Conservation (phyloP, 2,329 filamentous ascomycete genomes). For the Leptosphaerulina australis region DNA sequence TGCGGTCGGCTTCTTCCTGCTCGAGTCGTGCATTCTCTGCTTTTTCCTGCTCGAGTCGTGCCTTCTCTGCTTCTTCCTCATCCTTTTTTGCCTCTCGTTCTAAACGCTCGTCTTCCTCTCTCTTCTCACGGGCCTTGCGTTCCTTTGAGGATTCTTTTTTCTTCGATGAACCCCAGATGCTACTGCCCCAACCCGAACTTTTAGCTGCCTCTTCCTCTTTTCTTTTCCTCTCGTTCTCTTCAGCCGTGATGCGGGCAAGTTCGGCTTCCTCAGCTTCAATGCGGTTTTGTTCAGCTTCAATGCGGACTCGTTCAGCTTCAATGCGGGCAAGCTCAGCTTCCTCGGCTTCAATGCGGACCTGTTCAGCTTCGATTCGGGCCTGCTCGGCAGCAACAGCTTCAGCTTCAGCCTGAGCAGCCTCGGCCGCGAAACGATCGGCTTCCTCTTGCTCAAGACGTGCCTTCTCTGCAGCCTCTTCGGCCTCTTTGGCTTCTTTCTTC, state of each 20-base stretch:
- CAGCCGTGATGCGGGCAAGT: constrained; percentile 32
- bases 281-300: constrained; percentile 16
- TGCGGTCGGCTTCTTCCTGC: constrained; percentile 27
- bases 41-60: constrained; percentile 29
- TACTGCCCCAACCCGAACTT: constrained; percentile 31
- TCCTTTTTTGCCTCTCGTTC: constrained; percentile 21
- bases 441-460: constrained; percentile 48
- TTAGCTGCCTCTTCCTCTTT: constrained; percentile 31
- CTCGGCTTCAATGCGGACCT: constrained; percentile 12
- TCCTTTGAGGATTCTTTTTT: constrained; percentile 50
- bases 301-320: constrained; percentile 13
- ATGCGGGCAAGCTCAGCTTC: constrained; percentile 24
- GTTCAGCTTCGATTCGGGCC: constrained; percentile 17
- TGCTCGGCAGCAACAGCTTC: constrained; percentile 25
- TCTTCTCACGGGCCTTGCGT: constrained; percentile 44
- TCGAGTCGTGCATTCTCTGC: constrained; percentile 29
- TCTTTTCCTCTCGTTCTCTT: constrained; percentile 36
- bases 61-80: constrained; percentile 31
- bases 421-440: constrained; percentile 45
- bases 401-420: constrained; percentile 42
- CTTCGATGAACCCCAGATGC: constrained; percentile 34
- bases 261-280: constrained; percentile 20
- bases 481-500: constrained; percentile 45
- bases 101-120: constrained; percentile 28
- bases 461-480: constrained; percentile 35